Percentiles rank a stretch among this genome's conserved stretches.
Conservation (phyloP, 2,329 filamentous ascomycete genomes). For the Trichothecium roseum region DNA sequence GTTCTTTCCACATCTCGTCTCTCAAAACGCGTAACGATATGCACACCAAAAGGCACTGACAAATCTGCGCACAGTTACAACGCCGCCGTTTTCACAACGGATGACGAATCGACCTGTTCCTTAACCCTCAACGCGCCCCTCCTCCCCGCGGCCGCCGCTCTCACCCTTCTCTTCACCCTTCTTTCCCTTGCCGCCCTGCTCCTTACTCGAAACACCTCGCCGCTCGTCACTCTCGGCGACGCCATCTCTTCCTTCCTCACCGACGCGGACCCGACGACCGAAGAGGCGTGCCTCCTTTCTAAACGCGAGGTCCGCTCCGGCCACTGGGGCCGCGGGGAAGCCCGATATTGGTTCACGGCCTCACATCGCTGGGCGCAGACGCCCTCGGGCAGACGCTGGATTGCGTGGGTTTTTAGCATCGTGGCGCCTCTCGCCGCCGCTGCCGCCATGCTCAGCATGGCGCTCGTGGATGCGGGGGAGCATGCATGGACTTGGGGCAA, state of each 20-base stretch:
- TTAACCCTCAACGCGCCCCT: slow-evolving; percentile 28
- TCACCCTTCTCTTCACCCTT: slow-evolving; percentile 30
- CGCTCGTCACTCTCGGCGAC: slow-evolving; percentile 39
- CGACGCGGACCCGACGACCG: slow-evolving; percentile 32
- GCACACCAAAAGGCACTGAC: too few relatives aligned
- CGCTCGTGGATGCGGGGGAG: slow-evolving; percentile 17
- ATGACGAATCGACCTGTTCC: slow-evolving; percentile 13
- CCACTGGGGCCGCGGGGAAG: slow-evolving; percentile 30
- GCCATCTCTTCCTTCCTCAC: slow-evolving; percentile 38
- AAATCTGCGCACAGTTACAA: slow-evolving; percentile 30
- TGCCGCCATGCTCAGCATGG: slow-evolving; percentile 25
- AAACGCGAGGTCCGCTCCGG: slow-evolving; percentile 33
- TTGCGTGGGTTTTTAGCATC: slow-evolving; percentile 28
- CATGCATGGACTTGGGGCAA: slow-evolving; percentile 27
- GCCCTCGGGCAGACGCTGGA: slow-evolving; percentile 32
- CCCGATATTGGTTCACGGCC: slow-evolving; percentile 29
- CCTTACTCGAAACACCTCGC: slow-evolving; percentile 25
- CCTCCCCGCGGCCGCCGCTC: slow-evolving; percentile 24
- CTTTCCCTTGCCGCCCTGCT: slow-evolving; percentile 30
- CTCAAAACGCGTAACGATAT: too few relatives aligned
- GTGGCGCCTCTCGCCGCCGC: slow-evolving; percentile 22
- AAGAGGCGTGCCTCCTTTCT: slow-evolving; percentile 32
- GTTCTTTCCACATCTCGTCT: not conserved
- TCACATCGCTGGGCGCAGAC: slow-evolving; percentile 34
- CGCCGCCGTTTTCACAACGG: slow-evolving; percentile 35